phyloP scores from a whole-genome alignment of 164 flowering plant genomes.

The Aristolochia californica region DNA sequence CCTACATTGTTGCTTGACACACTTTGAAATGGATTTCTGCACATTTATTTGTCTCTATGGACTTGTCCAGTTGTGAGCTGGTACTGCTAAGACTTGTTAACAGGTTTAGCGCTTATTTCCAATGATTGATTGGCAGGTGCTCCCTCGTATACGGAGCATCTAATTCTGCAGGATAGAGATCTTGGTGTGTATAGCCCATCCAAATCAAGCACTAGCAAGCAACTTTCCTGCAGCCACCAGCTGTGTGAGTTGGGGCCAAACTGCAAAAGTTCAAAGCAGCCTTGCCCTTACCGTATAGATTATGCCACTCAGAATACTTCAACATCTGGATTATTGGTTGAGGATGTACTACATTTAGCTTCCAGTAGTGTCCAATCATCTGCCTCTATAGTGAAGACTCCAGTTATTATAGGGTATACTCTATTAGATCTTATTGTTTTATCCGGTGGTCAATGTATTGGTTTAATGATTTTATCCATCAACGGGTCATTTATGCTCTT shows the following conservation, averaged over 20 bases:
- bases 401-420: conserved; percentile 61
- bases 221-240: conserved; percentile 57
- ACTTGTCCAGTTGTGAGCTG: not conserved
- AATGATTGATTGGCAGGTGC: conserved; percentile 99
- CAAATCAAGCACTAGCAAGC: conserved; percentile 67
- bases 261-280: conserved; percentile 52
- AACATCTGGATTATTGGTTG: conserved; percentile 70
- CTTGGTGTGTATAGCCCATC: conserved; percentile 68
- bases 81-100: conserved; percentile 27
- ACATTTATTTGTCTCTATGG: not conserved
- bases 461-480: not conserved
- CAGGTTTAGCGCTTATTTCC: conserved; percentile 91
- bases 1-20: not conserved
- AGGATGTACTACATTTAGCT: conserved; percentile 68
- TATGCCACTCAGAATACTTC: conserved; percentile 62
- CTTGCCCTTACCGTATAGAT: conserved; percentile 57
- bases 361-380: conserved; percentile 27
- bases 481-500: not conserved
- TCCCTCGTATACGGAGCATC: conserved; percentile 91
- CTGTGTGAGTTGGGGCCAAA: conserved; percentile 49
- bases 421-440: not conserved
- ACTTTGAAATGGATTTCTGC: too few relatives aligned
- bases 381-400: conserved; percentile 38
- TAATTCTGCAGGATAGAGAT: conserved; percentile 95
- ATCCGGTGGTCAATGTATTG: not conserved